A percentile compares a stretch with the other conserved stretches of the same genome.
These are phyloP conservation scores for Adansonia gregorii DNA, from an alignment of 441 rosid species.

Conservation along the genomic window DNA sequence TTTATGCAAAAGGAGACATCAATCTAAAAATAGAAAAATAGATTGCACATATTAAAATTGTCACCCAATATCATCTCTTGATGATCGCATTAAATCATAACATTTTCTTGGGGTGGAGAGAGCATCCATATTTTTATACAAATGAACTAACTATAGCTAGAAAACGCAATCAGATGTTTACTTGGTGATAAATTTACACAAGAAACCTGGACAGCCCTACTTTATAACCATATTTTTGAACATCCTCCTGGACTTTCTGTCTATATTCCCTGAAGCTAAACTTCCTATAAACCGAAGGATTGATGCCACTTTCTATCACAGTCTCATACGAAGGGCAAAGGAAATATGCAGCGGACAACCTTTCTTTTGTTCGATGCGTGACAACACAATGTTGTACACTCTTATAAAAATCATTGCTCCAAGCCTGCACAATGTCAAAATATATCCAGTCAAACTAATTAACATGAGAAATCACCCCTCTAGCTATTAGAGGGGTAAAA, in stretches of 20 bases:
- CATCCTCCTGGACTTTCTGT: constrained; percentile 86
- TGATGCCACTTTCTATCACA: constrained; percentile 53
- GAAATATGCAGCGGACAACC: constrained; percentile 89
- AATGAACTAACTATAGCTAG: not conserved
- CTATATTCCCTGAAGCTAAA: constrained; percentile 80
- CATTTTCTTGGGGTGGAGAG: not conserved
- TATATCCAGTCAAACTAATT: not conserved
- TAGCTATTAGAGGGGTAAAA: not conserved
- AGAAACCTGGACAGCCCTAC: constrained; percentile 82
- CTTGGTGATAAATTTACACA: constrained; percentile 21
- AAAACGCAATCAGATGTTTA: not conserved
- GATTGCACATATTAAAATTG: too few relatives aligned
- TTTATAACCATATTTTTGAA: constrained; percentile 65
- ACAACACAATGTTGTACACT: constrained; percentile 85
- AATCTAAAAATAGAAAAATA: too few relatives aligned
- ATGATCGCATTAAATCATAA: not conserved
- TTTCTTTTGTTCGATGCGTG: constrained; percentile 63
- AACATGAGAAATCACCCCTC: not conserved
- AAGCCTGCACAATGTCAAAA: constrained; percentile 51
- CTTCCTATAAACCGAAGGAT: constrained; percentile 55
- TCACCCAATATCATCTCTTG: not conserved
- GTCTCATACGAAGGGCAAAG: constrained; percentile 80
- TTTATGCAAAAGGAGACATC: too few relatives aligned
- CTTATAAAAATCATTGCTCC: constrained; percentile 85
- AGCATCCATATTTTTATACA: not conserved